Base-by-base conservation (phyloP, 306 rosid genomes). In the Astragalus glycyphyllos region DNA sequence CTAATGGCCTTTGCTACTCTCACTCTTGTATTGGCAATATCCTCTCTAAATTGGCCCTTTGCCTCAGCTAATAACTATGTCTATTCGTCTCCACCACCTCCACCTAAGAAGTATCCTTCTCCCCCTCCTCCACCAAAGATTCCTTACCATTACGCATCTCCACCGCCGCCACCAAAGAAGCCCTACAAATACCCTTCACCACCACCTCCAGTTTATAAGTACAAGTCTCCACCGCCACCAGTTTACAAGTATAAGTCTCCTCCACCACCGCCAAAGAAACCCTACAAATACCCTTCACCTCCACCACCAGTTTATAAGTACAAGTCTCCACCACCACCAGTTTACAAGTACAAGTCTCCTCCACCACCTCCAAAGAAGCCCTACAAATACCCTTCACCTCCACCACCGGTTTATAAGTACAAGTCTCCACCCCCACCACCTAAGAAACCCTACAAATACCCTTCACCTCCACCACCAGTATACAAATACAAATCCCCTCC, bases 321-420 rank as follows among this genome's bases (percentile, higher is more conserved):
- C 3, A 35, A 82, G 4, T 85, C 95, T 35, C 95, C 94, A 29
- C 91, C 91, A 16, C 91, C 91, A 16, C 91, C 95, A 4, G 11
- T 40, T 40, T 40, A 40, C 9, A 40, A 40, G 45, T 40, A 40
- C 9, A 2, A 9, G 0, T 59, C 74, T 0, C 75, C 62, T 0
- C 75, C 74, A 0, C 75, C 79, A 0, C 78, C 79, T 0, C 48
- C 23, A 1, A 20, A 64, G 26, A 63, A 63, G 7, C 55, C 69
- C 0, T 47, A 58, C 10, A 45, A 38, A 3, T 68, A 68, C 23
- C 29, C 29, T 0, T 66, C 64, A 4, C 74, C 64, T 3, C 64
- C 74, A 6, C 57, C 71, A 65, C 45, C 77, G 0, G 13, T 38
- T 9, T 53, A 53, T 29, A 12, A 65, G 7, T 45, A 64, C 8